Evolutionary conservation across 2,329 filamentous ascomycete genomes (phyloP), one percentile per base, ranked within the genome.

Genomic region (Bipolaris zeicola): DNA sequence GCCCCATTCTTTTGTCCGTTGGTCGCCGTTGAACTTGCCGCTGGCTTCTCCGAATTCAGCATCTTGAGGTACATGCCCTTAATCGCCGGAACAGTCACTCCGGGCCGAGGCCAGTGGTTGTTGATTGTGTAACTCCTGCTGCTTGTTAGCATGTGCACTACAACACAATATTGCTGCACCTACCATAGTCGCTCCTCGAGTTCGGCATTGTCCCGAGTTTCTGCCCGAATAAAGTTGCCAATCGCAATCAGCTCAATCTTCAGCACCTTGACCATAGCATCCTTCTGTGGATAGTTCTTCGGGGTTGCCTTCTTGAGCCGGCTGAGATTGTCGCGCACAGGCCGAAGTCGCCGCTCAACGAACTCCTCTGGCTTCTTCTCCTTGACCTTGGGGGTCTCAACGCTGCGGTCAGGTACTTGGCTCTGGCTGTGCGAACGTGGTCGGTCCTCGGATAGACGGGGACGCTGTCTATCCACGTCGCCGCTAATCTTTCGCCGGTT

Each of bases 241-340:
- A 89, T 86, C 4, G 81, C 81, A 39, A 87, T 78, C 36, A 89
- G 76, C 67, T 88, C 84, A 26, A 79, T 77, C 64, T 87, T 87
- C 68, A 89, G 83, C 41, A 87, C 82, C 66, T 80, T 82, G 20
- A 87, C 83, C 42, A 87, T 82, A 50, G 85, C 82, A 62, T 87
- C 86, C 65, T 85, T 84, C 26, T 83, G 85, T 52, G 85, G 85
- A 59, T 87, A 84, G 47, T 83, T 83, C 63, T 86, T 85, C 62
- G 84, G 85, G 2, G 85, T 89, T 3, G 86, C 87, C 49, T 81
- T 83, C 51, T 84, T 79, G 51, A 89, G 84, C 26, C 79, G 80
- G 61, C 83, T 81, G 48, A 89, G 82, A 58, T 85, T 87, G 57
- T 84, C 81, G 46, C 81, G 81, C 26, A 89, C 84, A 13, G 86